Evolutionary conservation across 2,329 filamentous ascomycete species (phyloP), one percentile per base, ranked within the genome.

Genomic region (Fusarium sp.): DNA sequence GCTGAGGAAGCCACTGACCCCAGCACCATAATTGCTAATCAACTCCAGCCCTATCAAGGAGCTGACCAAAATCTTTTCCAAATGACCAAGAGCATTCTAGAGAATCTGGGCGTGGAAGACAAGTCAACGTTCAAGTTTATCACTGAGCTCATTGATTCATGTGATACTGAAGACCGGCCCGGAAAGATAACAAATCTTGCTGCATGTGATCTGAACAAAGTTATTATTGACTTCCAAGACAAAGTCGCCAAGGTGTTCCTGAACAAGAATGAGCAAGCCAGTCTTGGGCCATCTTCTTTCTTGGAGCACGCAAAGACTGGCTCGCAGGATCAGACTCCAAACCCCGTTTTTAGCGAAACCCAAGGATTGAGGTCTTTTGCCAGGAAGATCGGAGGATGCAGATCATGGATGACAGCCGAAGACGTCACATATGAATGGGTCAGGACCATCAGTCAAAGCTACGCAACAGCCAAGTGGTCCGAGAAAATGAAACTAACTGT

Each of bases 341-440:
- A 79, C 4, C 78, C 82, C 1, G 68, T 74, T 0, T 88, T 89
- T 62, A 81, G 87, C 20, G 86, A 88, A 53, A 77, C 79, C 2
- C 81, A 81, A 40, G 86, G 86, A 0, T 75, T 91, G 6, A 77
- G 77, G 26, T 68, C 77, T 1, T 91, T 91, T 69, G 82, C 85
- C 2, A 76, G 80, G 23, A 79, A 70, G 44, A 75, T 87, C 6
- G 83, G 86, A 62, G 73, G 77, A 2, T 60, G 70, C 10, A 62
- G 65, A 11, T 78, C 78, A 8, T 88, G 85, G 82, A 80, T 85
- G 71, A 83, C 85, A 6, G 79, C 86, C 11, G 81, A 85, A 49
- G 88, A 91, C 56, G 78, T 88, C 11, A 81, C 83, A 4, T 88
- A 85, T 62, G 86, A 86, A 68, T 91, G 87, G 84, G 73, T 89